Conservation (phyloP, 1,284 basidiomycete genomes). For the Fistulina hepatica region DNA sequence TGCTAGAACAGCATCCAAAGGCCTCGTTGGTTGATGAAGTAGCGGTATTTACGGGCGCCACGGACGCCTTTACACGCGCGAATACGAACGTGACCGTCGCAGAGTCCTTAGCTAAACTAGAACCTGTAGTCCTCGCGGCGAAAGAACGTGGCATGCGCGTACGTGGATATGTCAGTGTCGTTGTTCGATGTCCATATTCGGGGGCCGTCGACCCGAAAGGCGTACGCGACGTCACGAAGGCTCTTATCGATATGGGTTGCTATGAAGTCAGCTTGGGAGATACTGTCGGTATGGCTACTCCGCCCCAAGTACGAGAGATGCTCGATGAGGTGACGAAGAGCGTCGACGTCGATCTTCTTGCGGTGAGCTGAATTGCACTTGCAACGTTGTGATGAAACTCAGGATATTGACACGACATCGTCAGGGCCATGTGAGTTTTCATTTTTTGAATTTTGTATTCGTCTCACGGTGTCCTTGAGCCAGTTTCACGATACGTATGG, state of each 20-base stretch:
- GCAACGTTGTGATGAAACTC: constrained; percentile 3
- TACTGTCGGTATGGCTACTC: constrained; percentile 83
- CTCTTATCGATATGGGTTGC: constrained; percentile 81
- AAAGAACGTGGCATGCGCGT: constrained; percentile 56
- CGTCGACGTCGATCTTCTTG: constrained; percentile 54
- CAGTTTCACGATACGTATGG: constrained; percentile 92
- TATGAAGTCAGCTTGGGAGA: constrained; percentile 91
- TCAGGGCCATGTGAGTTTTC: constrained; percentile 48
- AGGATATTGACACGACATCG: constrained; percentile 7
- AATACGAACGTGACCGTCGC: constrained; percentile 76
- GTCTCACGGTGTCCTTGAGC: neutral
- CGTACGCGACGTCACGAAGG: constrained; percentile 64
- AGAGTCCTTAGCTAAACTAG: constrained; percentile 62
- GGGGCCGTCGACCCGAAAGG: constrained; percentile 60
- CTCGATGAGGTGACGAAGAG: constrained; percentile 59
- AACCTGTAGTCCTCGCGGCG: constrained; percentile 55
- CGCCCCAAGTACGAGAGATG: constrained; percentile 54
- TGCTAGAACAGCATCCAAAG: constrained; percentile 31
- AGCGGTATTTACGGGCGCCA: constrained; percentile 82
- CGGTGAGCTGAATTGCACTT: constrained; percentile 38
- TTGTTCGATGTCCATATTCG: constrained; percentile 79
- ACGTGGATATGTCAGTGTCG: constrained; percentile 81
- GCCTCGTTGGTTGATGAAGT: constrained; percentile 70
- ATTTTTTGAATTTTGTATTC: neutral
- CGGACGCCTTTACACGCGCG: constrained; percentile 77